These are phyloP conservation scores for Ilex paraguariensis DNA, from an alignment of 305 asterid genomes.

Conservation along the genomic window DNA sequence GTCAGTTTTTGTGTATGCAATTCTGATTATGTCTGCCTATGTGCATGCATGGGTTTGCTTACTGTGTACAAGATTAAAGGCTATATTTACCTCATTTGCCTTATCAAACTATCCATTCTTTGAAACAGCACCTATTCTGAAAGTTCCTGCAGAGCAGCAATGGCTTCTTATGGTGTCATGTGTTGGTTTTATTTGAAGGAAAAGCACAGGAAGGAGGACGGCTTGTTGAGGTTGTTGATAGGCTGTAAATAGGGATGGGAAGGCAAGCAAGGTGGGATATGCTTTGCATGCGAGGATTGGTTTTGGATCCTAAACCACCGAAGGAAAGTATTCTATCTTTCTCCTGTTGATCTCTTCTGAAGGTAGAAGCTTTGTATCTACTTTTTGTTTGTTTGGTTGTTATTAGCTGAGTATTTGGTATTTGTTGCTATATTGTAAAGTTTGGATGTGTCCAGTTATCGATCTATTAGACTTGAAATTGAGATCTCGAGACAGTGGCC, in stretches of 20 bases:
- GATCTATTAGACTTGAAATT: too few species aligned
- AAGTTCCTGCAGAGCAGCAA: slow-evolving; percentile 8
- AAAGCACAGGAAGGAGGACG: slow-evolving; percentile 25
- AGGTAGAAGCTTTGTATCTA: not conserved
- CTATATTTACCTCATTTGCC: slow-evolving; percentile 45
- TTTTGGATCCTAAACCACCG: slow-evolving; percentile 47
- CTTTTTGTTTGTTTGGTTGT: too few species aligned
- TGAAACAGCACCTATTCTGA: slow-evolving; percentile 12
- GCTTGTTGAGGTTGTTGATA: slow-evolving; percentile 22
- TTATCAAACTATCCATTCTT: slow-evolving; percentile 42
- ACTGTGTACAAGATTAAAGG: slow-evolving; percentile 1
- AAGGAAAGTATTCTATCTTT: slow-evolving; percentile 49
- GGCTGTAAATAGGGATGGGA: slow-evolving; percentile 3
- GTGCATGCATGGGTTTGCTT: too few species aligned
- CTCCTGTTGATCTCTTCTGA: not conserved
- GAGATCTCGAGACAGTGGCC: too few species aligned
- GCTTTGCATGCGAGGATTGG: slow-evolving; percentile 47
- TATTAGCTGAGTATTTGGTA: too few species aligned
- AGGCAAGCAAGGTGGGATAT: slow-evolving; percentile 31
- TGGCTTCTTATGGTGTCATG: slow-evolving; percentile 10
- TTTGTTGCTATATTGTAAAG: too few species aligned
- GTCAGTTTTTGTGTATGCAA: too few species aligned
- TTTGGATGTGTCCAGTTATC: too few species aligned
- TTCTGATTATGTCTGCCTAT: too few species aligned
- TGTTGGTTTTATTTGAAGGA: slow-evolving; percentile 35